Conservation (phyloP, 768 basidiomycete genomes). For the Mycena amicta region DNA sequence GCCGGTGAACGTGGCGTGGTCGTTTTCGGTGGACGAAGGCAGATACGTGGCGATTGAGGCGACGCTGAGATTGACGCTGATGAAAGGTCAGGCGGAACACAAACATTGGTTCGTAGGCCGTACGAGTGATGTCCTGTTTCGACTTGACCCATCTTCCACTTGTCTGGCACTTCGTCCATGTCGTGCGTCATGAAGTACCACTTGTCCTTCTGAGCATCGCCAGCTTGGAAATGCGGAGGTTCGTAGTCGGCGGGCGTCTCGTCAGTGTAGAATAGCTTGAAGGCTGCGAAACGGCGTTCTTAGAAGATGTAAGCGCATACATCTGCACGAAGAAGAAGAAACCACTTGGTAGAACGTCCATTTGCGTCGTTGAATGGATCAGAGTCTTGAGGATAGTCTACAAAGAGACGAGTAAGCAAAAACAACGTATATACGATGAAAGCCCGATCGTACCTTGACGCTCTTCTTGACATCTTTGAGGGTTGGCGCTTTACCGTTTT, state of each 20-base stretch:
- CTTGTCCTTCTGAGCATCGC: slow-evolving; percentile 69
- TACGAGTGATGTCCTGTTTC: slow-evolving; percentile 78
- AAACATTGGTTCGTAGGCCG: slow-evolving; percentile 19
- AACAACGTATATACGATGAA: slow-evolving; percentile 1
- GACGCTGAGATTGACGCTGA: slow-evolving; percentile 70
- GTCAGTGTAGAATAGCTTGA: slow-evolving; percentile 85
- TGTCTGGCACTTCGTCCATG: slow-evolving; percentile 72
- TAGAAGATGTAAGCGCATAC: slow-evolving; percentile 6
- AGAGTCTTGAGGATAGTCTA: slow-evolving; percentile 78
- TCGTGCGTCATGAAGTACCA: slow-evolving; percentile 85
- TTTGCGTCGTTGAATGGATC: slow-evolving; percentile 75
- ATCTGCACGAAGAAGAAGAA: slow-evolving; percentile 6
- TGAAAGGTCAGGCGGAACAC: background rate
- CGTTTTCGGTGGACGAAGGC: slow-evolving; percentile 62
- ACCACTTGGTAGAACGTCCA: slow-evolving; percentile 80
- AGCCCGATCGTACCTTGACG: too few species aligned
- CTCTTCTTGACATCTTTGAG: slow-evolving; percentile 81
- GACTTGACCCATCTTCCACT: slow-evolving; percentile 65
- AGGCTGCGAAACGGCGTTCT: slow-evolving; percentile 85
- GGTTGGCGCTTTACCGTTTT: slow-evolving; percentile 66
- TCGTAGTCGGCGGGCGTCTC: slow-evolving; percentile 82
- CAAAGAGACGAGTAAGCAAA: slow-evolving; percentile 1
- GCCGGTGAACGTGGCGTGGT: slow-evolving; percentile 58
- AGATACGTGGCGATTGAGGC: slow-evolving; percentile 75
- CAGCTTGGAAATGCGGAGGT: slow-evolving; percentile 76